Evolutionary conservation across 345 rosid genomes (phyloP).

Genomic region (Eucalyptus erythrocorys): DNA sequence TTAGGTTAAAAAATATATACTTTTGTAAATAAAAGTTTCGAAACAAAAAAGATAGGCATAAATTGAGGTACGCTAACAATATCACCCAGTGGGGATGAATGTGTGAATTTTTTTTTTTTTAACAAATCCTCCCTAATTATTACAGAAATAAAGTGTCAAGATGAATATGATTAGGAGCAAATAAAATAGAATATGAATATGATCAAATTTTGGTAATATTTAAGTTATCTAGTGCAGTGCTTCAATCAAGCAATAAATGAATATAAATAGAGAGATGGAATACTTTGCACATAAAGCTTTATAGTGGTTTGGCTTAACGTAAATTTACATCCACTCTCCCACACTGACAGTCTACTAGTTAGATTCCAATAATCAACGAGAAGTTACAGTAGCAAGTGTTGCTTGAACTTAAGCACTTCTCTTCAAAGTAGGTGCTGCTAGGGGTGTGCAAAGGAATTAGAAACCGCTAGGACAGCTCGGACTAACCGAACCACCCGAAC

Average conservation of each 20-base stretch:
- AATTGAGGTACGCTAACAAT: neutral
- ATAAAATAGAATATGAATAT: too few species aligned
- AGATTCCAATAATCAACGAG: neutral
- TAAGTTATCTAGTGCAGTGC: neutral
- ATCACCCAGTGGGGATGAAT: neutral
- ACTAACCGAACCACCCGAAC: rapidly evolving
- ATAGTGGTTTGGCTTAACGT: neutral
- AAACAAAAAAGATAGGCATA: neutral
- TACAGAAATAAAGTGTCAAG: neutral
- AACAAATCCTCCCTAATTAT: too few species aligned
- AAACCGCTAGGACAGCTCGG: rapidly evolving
- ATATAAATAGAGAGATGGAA: too few species aligned
- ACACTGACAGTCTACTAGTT: rapidly evolving
- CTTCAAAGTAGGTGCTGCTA: neutral
- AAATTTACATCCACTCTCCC: neutral
- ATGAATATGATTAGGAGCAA: neutral
- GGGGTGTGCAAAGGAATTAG: neutral
- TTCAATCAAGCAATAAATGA: neutral
- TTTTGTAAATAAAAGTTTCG: neutral
- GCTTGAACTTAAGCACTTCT: neutral
- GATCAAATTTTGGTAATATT: neutral
- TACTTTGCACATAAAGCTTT: neutral
- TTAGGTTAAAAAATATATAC: too few species aligned
- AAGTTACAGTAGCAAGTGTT: neutral
- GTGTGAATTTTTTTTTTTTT: too few species aligned